Evolutionary conservation across 257 asterid genomes (phyloP).

Genomic region (Cynanchum wilfordii): DNA sequence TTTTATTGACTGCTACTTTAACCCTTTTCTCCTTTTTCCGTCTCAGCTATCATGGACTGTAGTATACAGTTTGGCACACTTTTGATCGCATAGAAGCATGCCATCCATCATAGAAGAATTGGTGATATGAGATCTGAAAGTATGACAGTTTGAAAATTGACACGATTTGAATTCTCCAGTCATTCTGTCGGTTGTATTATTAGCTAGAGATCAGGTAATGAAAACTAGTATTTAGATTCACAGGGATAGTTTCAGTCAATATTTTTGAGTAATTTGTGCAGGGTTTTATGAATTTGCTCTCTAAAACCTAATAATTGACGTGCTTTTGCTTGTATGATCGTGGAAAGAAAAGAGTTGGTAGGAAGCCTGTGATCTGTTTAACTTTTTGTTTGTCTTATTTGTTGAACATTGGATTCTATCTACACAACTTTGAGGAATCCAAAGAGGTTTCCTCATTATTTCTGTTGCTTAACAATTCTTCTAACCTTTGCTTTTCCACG

Average conservation of each 20-base stretch:
- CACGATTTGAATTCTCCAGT: slow-evolving; percentile 8
- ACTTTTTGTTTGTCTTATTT: not conserved
- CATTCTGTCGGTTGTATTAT: slow-evolving; percentile 12
- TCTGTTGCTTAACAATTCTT: not conserved
- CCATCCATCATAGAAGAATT: slow-evolving; percentile 1
- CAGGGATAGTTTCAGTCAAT: not conserved
- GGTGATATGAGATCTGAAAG: not conserved
- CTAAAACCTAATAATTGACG: slow-evolving; percentile 6
- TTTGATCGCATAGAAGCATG: slow-evolving; percentile 34
- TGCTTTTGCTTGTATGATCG: not conserved
- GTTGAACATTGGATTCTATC: too few species aligned
- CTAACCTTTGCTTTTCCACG: not conserved
- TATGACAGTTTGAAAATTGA: not conserved
- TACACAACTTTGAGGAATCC: not conserved
- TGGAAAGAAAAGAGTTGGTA: not conserved
- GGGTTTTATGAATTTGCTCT: not conserved
- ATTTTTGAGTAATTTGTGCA: slow-evolving; percentile 10
- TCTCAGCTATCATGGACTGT: slow-evolving; percentile 87
- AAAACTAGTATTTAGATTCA: not conserved
- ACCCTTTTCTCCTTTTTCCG: not conserved
- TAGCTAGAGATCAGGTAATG: not conserved
- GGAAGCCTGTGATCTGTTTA: not conserved
- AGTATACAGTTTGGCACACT: slow-evolving; percentile 94
- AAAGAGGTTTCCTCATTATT: not conserved
- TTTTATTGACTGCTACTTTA: not conserved